Conservation (phyloP, 495 filamentous ascomycete genomes). For the Opeltia flavorubescens region DNA sequence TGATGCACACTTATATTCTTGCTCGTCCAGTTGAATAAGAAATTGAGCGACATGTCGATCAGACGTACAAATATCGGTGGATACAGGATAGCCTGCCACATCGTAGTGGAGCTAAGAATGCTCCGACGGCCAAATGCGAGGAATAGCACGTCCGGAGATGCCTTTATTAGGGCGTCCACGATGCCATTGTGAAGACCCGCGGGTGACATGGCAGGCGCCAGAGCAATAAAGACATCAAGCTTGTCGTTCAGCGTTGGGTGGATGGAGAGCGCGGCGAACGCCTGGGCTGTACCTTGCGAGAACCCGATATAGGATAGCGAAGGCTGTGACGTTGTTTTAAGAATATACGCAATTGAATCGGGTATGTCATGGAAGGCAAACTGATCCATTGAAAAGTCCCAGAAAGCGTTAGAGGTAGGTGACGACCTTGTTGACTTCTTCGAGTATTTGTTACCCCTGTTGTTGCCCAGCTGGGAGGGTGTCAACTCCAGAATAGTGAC, state of each 20-base stretch:
- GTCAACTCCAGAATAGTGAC: no score
- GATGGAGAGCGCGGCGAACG: conserved; percentile 87
- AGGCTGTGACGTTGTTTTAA: conserved; percentile 63
- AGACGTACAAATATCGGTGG: conserved; percentile 83
- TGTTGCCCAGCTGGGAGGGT: conserved; percentile 85
- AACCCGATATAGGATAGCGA: conserved; percentile 96
- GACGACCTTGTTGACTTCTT: conserved; percentile 73
- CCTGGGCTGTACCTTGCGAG: conserved; percentile 92
- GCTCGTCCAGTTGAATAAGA: conserved; percentile 85
- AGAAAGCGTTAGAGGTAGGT: conserved; percentile 65
- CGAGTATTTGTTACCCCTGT: conserved; percentile 95
- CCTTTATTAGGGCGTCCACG: conserved; percentile 84
- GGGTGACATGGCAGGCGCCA: conserved; percentile 92
- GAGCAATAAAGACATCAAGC: conserved; percentile 92
- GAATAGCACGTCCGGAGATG: conserved; percentile 84
- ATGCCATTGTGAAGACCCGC: conserved; percentile 77
- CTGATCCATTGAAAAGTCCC: conserved; percentile 96
- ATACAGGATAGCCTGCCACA: conserved; percentile 95
- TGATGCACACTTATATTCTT: conserved; percentile 73
- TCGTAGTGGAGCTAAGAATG: conserved; percentile 82
- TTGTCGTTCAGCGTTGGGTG: conserved; percentile 87
- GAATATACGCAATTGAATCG: conserved; percentile 81
- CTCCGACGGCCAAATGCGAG: conserved; percentile 90
- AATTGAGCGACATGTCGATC: conserved; percentile 67
- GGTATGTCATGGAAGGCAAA: conserved; percentile 98